phyloP scores from a whole-genome alignment of 306 rosid genomes.

The Prinsepia uniflora region DNA sequence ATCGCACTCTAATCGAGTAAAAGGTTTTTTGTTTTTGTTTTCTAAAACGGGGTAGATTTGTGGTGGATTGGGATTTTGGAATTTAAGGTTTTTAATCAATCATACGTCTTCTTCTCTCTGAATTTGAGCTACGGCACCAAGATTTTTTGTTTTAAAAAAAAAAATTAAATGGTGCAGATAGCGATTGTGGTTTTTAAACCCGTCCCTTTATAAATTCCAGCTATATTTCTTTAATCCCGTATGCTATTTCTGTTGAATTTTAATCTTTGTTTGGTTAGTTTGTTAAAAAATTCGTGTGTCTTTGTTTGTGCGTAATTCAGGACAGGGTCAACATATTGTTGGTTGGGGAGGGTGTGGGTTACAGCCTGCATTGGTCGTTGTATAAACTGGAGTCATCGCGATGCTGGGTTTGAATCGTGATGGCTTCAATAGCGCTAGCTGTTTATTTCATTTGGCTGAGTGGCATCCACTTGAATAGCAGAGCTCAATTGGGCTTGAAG shows the following conservation, averaged over 20 bases:
- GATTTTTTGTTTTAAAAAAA: neutral
- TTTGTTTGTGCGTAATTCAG: constrained; percentile 20
- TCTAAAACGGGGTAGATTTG: neutral
- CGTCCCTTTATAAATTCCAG: constrained; percentile 21
- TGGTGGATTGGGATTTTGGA: constrained; percentile 11
- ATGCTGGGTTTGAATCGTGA: constrained; percentile 67
- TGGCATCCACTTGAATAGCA: constrained; percentile 89
- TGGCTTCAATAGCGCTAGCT: constrained; percentile 42
- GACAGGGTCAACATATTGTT: constrained; percentile 70
- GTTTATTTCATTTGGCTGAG: constrained; percentile 73
- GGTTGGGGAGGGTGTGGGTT: constrained; percentile 47
- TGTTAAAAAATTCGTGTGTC: constrained; percentile 6
- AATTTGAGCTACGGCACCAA: constrained; percentile 8
- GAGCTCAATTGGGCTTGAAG: constrained; percentile 54
- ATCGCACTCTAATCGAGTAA: neutral
- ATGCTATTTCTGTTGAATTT: constrained; percentile 20
- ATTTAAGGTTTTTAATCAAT: constrained; percentile 5
- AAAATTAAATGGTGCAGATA: neutral
- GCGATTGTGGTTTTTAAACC: neutral
- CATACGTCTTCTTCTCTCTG: constrained; percentile 8
- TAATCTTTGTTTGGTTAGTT: neutral
- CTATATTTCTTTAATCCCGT: constrained; percentile 2
- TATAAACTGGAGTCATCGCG: constrained; percentile 57
- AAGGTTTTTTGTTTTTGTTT: neutral
- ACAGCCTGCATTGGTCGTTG: constrained; percentile 47